phyloP scores from a whole-genome alignment of 148 eudicot genomes.

The Polygonum aviculare region DNA sequence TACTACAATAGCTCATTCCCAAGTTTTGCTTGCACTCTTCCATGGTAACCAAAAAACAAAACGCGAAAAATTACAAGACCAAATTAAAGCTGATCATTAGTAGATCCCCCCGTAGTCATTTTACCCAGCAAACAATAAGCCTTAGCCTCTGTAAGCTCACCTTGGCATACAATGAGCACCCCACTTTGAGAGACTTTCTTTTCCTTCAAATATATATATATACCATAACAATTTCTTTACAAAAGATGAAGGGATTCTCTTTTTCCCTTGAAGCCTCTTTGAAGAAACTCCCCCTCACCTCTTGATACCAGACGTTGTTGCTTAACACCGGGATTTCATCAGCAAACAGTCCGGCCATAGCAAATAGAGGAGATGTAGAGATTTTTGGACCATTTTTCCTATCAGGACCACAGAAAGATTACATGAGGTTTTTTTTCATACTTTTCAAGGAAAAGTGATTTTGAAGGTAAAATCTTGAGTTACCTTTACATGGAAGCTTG shows the following conservation, averaged over 20 bases:
- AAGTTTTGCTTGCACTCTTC: neutral
- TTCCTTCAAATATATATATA: neutral
- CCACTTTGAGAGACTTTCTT: neutral
- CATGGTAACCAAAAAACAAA: neutral
- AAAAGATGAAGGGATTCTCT: constrained; percentile 2
- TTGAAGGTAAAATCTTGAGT: constrained; percentile 1
- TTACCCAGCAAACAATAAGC: constrained; percentile 5
- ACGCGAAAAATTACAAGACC: neutral
- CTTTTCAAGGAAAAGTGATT: neutral
- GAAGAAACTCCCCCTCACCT: neutral
- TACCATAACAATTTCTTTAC: constrained; percentile 5
- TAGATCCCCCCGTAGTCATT: neutral
- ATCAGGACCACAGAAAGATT: constrained; percentile 7
- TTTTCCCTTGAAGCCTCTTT: neutral
- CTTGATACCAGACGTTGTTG: neutral
- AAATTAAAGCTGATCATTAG: neutral
- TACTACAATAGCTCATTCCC: constrained; percentile 1
- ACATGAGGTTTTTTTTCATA: neutral
- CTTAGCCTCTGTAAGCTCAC: neutral
- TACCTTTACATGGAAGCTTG: constrained; percentile 94
- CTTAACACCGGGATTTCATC: constrained; percentile 7
- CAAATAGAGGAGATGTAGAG: constrained; percentile 69
- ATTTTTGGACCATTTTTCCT: constrained; percentile 89
- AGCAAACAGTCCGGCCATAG: constrained; percentile 75
- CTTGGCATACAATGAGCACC: neutral